Percentiles rank a stretch among this genome's conserved stretches.
Evolutionary conservation across 2,329 filamentous ascomycete species (phyloP).

Genomic region (Scytalidium sp.): DNA sequence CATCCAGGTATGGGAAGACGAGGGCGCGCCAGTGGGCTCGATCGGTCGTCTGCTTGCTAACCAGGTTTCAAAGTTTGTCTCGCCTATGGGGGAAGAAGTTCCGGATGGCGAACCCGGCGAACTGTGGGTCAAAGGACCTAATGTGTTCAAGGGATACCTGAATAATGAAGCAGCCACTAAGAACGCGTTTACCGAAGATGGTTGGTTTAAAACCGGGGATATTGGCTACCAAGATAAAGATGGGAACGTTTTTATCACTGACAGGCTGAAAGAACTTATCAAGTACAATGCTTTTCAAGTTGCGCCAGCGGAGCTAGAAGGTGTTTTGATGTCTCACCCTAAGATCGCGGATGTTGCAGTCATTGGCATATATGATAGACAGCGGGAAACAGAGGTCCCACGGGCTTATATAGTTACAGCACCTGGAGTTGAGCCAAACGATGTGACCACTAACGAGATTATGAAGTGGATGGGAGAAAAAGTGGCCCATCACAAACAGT

Average conservation of each 20-base stretch:
- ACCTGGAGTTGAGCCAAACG: slow-evolving; percentile 27
- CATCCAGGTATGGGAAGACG: slow-evolving; percentile 69
- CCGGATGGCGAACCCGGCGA: slow-evolving; percentile 51
- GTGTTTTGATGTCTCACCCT: slow-evolving; percentile 38
- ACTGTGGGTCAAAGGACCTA: slow-evolving; percentile 41
- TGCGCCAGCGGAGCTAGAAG: slow-evolving; percentile 61
- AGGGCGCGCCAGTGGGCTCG: slow-evolving; percentile 81
- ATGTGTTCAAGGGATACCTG: slow-evolving; percentile 48
- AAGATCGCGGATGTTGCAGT: slow-evolving; percentile 59
- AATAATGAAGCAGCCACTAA: slow-evolving; percentile 35
- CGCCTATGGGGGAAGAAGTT: slow-evolving; percentile 53
- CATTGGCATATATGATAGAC: slow-evolving; percentile 57
- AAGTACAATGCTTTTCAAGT: slow-evolving; percentile 65
- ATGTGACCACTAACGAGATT: slow-evolving; percentile 41
- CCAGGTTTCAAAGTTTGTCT: slow-evolving; percentile 74
- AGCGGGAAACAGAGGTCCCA: slow-evolving; percentile 65
- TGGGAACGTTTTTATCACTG: slow-evolving; percentile 82
- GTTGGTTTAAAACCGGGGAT: slow-evolving; percentile 45
- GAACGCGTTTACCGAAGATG: slow-evolving; percentile 35
- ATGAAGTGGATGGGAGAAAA: slow-evolving; percentile 54
- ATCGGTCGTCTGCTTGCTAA: slow-evolving; percentile 75
- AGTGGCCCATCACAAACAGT: slow-evolving; percentile 62
- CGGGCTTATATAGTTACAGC: slow-evolving; percentile 58
- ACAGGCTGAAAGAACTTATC: slow-evolving; percentile 68
- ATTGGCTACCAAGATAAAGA: slow-evolving; percentile 68